These are phyloP conservation scores for Eutrema heterophyllum DNA, from an alignment of 345 rosid genomes.

Conservation along the genomic window DNA sequence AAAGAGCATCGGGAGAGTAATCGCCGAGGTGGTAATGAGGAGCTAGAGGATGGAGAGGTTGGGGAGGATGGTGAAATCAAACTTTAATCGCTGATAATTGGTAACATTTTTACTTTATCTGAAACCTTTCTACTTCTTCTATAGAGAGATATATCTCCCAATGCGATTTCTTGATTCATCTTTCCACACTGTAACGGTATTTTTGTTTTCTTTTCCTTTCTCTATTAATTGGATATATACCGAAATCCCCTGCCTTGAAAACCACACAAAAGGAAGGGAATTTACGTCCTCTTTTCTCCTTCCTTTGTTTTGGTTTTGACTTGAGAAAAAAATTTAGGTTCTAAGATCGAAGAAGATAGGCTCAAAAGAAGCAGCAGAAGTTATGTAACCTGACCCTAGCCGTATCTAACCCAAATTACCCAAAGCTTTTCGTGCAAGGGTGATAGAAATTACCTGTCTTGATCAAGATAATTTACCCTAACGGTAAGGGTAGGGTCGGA, in stretches of 20 bases:
- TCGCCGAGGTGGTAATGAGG: conserved; percentile 66
- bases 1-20: conserved; percentile 71
- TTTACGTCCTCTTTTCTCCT: too few relatives aligned
- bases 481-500: too few relatives aligned
- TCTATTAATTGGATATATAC: not conserved
- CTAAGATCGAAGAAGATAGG: too few relatives aligned
- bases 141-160: not conserved
- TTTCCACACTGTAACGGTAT: not conserved
- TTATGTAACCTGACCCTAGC: too few relatives aligned
- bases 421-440: too few relatives aligned
- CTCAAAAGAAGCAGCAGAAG: too few relatives aligned
- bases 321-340: too few relatives aligned
- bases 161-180: not conserved
- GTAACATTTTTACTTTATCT: not conserved
- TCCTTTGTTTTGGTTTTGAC: too few relatives aligned
- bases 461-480: too few relatives aligned
- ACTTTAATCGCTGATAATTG: conserved; percentile 28
- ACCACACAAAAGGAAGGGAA: too few relatives aligned
- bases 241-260: not conserved
- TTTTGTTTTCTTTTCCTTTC: not conserved
- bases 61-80: conserved; percentile 88
- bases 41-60: conserved; percentile 94
- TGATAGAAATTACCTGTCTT: too few relatives aligned
- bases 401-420: too few relatives aligned
- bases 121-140: not conserved